Percentiles rank a stretch among this genome's conserved stretches.
Evolutionary conservation across 1,139 yeast genomes (phyloP).

Genomic region (Yamadazyma atlantica): DNA sequence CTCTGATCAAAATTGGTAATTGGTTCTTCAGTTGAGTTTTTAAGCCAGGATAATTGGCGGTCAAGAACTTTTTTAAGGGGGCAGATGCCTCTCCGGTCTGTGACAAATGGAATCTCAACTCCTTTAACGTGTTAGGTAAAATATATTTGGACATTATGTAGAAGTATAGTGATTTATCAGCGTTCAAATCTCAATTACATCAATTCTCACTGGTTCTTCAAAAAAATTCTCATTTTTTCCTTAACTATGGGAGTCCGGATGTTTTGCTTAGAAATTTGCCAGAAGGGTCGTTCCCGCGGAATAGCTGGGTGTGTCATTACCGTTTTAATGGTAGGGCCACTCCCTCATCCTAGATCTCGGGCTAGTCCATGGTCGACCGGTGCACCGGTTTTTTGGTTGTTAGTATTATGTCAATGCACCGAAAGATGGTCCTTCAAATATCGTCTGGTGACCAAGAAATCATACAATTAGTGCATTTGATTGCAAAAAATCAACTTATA

Average conservation of each 20-base stretch:
- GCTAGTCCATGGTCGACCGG: neutral
- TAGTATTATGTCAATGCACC: too few relatives aligned
- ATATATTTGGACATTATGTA: slow-evolving; percentile 53
- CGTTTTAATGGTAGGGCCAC: neutral
- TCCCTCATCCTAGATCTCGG: neutral
- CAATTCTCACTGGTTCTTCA: slow-evolving; percentile 17
- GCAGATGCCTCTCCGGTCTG: slow-evolving; percentile 72
- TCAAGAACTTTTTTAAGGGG: slow-evolving; percentile 62
- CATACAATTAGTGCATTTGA: too few relatives aligned
- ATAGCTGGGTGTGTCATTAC: neutral
- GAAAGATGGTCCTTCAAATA: too few relatives aligned
- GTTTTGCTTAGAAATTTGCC: neutral
- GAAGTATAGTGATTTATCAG: neutral
- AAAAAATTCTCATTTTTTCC: slow-evolving; percentile 1
- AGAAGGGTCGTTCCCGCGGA: too few relatives aligned
- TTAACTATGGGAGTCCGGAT: slow-evolving; percentile 1
- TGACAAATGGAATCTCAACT: slow-evolving; percentile 76
- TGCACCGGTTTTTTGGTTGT: neutral
- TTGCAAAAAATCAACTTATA: too few relatives aligned
- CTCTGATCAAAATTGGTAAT: slow-evolving; percentile 74
- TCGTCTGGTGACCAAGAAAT: too few relatives aligned
- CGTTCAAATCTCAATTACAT: too few relatives aligned
- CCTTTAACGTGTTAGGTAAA: slow-evolving; percentile 66
- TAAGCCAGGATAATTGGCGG: slow-evolving; percentile 58
- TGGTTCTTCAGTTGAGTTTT: slow-evolving; percentile 45